Conservation (phyloP, 192 early-diverging fungal genomes). For the Backusella tuberculispora region DNA sequence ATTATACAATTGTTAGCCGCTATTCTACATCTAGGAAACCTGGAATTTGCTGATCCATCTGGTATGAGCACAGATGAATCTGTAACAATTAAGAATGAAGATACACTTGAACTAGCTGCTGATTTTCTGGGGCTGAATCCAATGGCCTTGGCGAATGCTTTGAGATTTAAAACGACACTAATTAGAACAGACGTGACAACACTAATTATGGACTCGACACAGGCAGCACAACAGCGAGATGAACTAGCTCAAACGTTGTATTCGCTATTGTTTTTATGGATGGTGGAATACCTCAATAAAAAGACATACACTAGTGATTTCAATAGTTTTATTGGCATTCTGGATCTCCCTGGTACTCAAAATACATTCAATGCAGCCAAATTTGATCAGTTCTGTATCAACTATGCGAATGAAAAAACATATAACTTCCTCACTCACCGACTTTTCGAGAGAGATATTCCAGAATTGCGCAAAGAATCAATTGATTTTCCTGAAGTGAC, state of each 20-base stretch:
- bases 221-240: conserved; percentile 80
- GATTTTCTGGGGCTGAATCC: conserved; percentile 78
- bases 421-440: conserved; percentile 56
- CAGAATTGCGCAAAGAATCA: conserved; percentile 57
- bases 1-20: conserved; percentile 86
- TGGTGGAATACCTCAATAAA: conserved; percentile 88
- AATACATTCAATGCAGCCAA: conserved; percentile 36
- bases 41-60: conserved; percentile 67
- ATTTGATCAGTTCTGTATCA: conserved; percentile 71
- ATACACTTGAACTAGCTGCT: conserved; percentile 73
- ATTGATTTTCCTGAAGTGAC: conserved; percentile 57
- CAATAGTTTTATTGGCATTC: conserved; percentile 80
- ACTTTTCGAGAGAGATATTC: conserved; percentile 50
- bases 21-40: conserved; percentile 87
- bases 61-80: conserved; percentile 72
- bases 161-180: conserved; percentile 82
- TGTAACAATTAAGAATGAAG: conserved; percentile 75
- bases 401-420: conserved; percentile 70
- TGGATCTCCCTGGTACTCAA: conserved; percentile 79
- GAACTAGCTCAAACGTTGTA: conserved; percentile 80
- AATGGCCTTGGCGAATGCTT: conserved; percentile 63
- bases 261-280: conserved; percentile 83
- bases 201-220: conserved; percentile 78
- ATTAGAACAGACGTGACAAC: conserved; percentile 87
- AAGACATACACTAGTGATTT: conserved; percentile 70